A percentile compares a stretch with the other conserved stretches of the same genome.
Evolutionary conservation across 139 green algal genomes (phyloP).

Genomic region (Picochlorum sp.): DNA sequence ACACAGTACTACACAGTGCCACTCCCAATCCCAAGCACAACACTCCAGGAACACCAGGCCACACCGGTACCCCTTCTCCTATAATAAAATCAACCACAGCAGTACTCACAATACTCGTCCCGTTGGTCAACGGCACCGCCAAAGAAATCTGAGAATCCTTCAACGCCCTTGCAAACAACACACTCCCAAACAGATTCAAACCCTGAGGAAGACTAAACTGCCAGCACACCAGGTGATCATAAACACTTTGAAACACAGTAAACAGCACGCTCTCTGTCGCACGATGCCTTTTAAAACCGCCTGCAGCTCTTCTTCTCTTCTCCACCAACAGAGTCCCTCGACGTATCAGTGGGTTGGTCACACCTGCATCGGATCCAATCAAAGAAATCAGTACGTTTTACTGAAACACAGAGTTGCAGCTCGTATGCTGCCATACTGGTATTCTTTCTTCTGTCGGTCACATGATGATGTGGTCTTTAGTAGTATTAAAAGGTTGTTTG

Average conservation of each 20-base stretch:
- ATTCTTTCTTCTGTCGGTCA: too few species aligned
- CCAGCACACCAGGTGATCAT: conserved; percentile 20
- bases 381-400: too few species aligned
- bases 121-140: conserved; percentile 62
- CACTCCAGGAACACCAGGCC: conserved; percentile 28
- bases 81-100: conserved; percentile 51
- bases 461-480: too few species aligned
- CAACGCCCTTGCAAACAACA: conserved; percentile 44
- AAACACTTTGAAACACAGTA: too few species aligned
- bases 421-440: too few species aligned
- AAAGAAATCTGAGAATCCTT: conserved; percentile 28
- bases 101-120: conserved; percentile 44
- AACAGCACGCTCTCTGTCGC: too few species aligned
- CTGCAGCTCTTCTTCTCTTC: neutral
- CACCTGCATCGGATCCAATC: too few species aligned
- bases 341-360: conserved; percentile 58
- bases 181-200: conserved; percentile 42
- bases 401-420: too few species aligned
- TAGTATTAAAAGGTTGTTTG: too few species aligned
- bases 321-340: conserved; percentile 24
- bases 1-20: conserved; percentile 50
- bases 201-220: conserved; percentile 29
- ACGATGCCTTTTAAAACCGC: too few species aligned
- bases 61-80: conserved; percentile 38
- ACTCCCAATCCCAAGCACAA: conserved; percentile 28